Evolutionary conservation across 768 basidiomycete species (phyloP).

Genomic region (Russula vinacea): DNA sequence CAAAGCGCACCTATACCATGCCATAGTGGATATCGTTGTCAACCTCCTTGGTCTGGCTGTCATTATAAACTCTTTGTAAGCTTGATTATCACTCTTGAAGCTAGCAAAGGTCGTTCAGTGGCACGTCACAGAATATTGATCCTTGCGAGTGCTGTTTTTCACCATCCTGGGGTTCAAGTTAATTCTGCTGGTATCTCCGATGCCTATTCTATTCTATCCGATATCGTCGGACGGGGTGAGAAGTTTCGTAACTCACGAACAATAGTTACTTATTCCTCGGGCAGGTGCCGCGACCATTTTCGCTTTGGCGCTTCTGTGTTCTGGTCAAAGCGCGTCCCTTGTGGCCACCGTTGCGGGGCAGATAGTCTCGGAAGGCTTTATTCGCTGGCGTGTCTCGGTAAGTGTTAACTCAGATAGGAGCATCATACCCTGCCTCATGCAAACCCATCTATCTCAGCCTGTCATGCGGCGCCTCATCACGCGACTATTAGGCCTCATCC

Average conservation of each 20-base stretch:
- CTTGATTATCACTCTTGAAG: conserved; percentile 25
- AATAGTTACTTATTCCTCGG: conserved; percentile 9
- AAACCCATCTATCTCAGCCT: conserved; percentile 47
- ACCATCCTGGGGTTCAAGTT: conserved; percentile 39
- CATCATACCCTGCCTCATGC: conserved; percentile 13
- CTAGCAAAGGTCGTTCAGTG: conserved; percentile 8
- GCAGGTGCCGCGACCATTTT: conserved; percentile 82
- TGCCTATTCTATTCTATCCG: conserved; percentile 71
- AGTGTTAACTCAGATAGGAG: conserved; percentile 29
- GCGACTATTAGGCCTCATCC: conserved; percentile 75
- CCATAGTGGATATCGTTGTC: conserved; percentile 59
- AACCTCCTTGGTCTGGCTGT: conserved; percentile 82
- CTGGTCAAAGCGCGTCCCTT: conserved; percentile 87
- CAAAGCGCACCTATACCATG: conserved; percentile 61
- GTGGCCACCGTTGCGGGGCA: conserved; percentile 90
- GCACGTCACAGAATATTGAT: conserved; percentile 64
- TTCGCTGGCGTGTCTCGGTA: conserved; percentile 81
- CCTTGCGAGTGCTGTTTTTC: conserved; percentile 80
- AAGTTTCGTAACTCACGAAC: conserved; percentile 12
- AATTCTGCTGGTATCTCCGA: conserved; percentile 75
- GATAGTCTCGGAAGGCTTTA: conserved; percentile 85
- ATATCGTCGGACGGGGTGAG: conserved; percentile 64
- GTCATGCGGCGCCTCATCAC: conserved; percentile 78
- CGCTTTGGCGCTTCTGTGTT: conserved; percentile 77
- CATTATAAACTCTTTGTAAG: conserved; percentile 79